phyloP scores from a whole-genome alignment of 2,329 filamentous ascomycete species.

The Neofusicoccum sp. region DNA sequence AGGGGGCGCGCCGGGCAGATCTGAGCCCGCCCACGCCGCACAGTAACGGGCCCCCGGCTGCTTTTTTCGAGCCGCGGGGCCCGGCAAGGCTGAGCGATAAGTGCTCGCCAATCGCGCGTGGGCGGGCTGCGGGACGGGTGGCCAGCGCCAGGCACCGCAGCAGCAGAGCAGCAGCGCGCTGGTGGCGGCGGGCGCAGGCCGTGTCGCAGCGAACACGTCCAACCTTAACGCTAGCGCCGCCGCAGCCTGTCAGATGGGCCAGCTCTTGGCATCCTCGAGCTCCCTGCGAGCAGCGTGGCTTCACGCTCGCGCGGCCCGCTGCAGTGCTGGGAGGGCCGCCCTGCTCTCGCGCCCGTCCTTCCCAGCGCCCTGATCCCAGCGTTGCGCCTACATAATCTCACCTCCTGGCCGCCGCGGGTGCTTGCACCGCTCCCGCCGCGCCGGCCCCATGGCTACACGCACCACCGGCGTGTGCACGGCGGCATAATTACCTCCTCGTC shows the following conservation, averaged over 20 bases:
- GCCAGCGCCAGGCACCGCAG: neutral
- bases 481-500: conserved; percentile 25
- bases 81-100: conserved; percentile 13
- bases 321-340: conserved; percentile 34
- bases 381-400: conserved; percentile 29
- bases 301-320: conserved; percentile 40
- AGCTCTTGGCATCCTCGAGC: conserved; percentile 11
- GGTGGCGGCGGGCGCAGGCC: conserved; percentile 7
- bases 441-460: conserved; percentile 27
- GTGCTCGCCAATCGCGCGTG: neutral
- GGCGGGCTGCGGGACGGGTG: neutral
- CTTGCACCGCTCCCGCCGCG: conserved; percentile 31
- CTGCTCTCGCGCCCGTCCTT: conserved; percentile 23
- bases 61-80: neutral
- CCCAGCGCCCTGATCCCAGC: conserved; percentile 32
- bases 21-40: conserved; percentile 12
- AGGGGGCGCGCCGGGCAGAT: neutral
- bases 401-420: conserved; percentile 36
- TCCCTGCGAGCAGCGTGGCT: conserved; percentile 12
- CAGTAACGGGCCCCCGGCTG: conserved; percentile 1
- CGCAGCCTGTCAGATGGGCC: conserved; percentile 17
- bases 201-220: neutral
- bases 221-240: conserved; percentile 18
- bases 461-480: conserved; percentile 28
- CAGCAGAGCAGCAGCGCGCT: neutral